Percentiles rank a stretch among this genome's conserved stretches.
These are phyloP conservation scores for Colletotrichum sp. DNA, from an alignment of 2,329 filamentous ascomycete genomes.

Conservation along the genomic window DNA sequence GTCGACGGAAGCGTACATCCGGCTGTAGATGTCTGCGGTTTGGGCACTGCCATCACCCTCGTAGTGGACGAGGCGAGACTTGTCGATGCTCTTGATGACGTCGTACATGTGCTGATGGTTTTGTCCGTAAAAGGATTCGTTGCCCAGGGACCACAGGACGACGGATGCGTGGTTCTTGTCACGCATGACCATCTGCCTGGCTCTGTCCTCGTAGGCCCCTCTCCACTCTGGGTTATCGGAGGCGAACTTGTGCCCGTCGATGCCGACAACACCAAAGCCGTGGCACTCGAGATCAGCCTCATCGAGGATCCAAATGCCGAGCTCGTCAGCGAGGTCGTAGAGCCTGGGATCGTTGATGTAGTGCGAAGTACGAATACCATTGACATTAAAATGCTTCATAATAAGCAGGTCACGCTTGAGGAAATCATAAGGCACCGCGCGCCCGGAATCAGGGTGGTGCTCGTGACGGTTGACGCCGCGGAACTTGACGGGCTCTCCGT, in stretches of 20 bases:
- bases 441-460: conserved; percentile 67
- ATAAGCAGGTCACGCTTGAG: conserved; percentile 64
- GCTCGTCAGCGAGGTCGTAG: conserved; percentile 66
- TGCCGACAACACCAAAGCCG: conserved; percentile 49
- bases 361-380: conserved; percentile 72
- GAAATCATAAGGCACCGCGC: conserved; percentile 66
- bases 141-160: conserved; percentile 75
- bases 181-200: conserved; percentile 66
- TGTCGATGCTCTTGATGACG: conserved; percentile 62
- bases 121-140: conserved; percentile 72
- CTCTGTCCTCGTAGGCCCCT: conserved; percentile 71
- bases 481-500: conserved; percentile 68
- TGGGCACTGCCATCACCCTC: conserved; percentile 64
- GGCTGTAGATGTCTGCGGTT: conserved; percentile 67
- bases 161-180: conserved; percentile 66
- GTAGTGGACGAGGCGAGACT: conserved; percentile 67
- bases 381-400: conserved; percentile 75
- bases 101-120: conserved; percentile 74
- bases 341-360: conserved; percentile 66
- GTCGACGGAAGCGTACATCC: conserved; percentile 67
- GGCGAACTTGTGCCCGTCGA: conserved; percentile 53
- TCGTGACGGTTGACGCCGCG: conserved; percentile 76
- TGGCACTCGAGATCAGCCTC: conserved; percentile 62
- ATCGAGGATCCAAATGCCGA: conserved; percentile 69
- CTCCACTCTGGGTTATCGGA: conserved; percentile 67